Evolutionary conservation across 2,329 filamentous ascomycete species (phyloP), one percentile per base, ranked within the genome.

Genomic region (Pestalotiopsis sp.): DNA sequence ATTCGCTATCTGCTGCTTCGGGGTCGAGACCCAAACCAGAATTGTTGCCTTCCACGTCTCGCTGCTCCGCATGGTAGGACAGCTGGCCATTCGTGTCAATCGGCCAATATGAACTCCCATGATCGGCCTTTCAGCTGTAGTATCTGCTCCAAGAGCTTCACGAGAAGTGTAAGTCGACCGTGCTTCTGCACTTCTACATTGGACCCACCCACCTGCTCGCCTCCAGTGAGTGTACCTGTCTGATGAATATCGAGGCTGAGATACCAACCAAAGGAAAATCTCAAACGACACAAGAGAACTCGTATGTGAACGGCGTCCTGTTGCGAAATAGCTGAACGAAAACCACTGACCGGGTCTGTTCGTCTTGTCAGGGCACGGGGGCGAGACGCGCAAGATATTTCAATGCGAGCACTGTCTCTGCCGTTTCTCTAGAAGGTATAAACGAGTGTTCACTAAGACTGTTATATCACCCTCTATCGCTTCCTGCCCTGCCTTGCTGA

Each of bases 61-160:
- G 30, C 30, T 35, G 30, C 30, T 35, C 6, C 2, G 30, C 30
- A 7, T 35, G 7, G 7, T 35, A 2, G 30, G 30, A 35, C 30
- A 2, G 30, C 6, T 2, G 30, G 30, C 30, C 30, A 35, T 9
- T 35, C 30, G 30, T 35, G 48, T 17, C 17, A 17, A 17, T 55
- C 48, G 17, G 48, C 20, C 17, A 35, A 26, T 7, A 59, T 59
- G 56, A 35, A 14, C 24, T 35, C 56, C 13, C 20, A 59, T 10
- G 30, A 35, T 26, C 4, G 59, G 30, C 59, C 59, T 14, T 62
- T 62, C 13, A 62, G 59, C 30, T 62, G 59, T n/a, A 35, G 38
- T 17, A 6, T n/a, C 35, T 62, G 59, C 35, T 39, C 38, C 59
- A 62, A 62, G 30, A 62, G 26, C n/a, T 62, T 62, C 38, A 62